phyloP scores from a whole-genome alignment of 108 stramenopile genomes.

The Ochromonas danica region DNA sequence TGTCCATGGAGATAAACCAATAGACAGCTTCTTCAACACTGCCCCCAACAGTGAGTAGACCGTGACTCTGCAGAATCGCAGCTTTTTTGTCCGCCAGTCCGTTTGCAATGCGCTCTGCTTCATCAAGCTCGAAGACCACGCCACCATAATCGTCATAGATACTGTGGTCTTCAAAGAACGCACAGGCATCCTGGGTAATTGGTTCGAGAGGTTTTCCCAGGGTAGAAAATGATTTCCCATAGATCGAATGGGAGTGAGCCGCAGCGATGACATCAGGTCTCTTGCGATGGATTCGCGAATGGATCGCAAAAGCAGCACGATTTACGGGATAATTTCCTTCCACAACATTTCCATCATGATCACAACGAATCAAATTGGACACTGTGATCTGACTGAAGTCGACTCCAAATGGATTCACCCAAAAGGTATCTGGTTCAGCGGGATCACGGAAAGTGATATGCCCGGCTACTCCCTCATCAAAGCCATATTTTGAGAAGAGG shows the following conservation, averaged over 20 bases:
- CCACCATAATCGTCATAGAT: background rate
- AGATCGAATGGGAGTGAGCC: background rate
- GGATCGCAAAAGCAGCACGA: constrained; percentile 5
- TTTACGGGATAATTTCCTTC: background rate
- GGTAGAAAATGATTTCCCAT: background rate
- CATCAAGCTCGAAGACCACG: background rate
- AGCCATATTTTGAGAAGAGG: background rate
- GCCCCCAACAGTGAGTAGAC: background rate
- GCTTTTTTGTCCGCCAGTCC: background rate
- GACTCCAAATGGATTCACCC: background rate
- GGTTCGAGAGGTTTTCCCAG: background rate
- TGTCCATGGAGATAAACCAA: background rate
- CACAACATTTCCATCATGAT: background rate
- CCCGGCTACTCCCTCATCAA: background rate
- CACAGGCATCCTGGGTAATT: background rate
- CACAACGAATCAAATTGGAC: background rate
- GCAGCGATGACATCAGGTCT: background rate
- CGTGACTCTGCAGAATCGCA: background rate
- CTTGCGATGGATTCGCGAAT: background rate
- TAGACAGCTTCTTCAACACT: background rate
- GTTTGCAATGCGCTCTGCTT: background rate
- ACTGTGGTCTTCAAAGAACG: background rate
- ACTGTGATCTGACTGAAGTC: background rate
- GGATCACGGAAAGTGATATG: constrained; percentile 9
- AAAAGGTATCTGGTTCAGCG: background rate